Percentiles rank a stretch among this genome's conserved stretches.
Evolutionary conservation across 805 yeast species (phyloP).

Genomic region (Yamadazyma olivae): DNA sequence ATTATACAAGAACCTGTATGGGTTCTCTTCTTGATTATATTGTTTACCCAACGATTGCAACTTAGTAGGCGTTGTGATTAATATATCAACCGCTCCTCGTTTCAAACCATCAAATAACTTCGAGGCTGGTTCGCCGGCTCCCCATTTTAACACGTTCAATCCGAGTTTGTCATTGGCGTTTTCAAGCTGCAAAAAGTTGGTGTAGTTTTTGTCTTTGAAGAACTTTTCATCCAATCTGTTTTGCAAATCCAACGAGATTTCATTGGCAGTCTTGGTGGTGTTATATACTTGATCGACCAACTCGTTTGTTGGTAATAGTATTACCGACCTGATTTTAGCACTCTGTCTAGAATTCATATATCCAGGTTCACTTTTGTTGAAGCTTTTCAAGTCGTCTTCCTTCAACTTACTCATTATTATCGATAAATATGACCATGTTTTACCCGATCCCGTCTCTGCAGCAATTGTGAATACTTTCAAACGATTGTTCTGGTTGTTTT

Average conservation of each 20-base stretch:
- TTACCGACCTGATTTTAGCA: constrained; percentile 57
- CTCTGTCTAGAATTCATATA: constrained; percentile 22
- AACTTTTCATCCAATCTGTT: constrained; percentile 14
- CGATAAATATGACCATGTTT: constrained; percentile 86
- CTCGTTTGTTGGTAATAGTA: constrained; percentile 89
- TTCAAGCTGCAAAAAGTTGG: constrained; percentile 20
- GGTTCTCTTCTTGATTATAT: constrained; percentile 28
- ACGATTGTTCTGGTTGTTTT: constrained; percentile 26
- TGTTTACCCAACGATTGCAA: constrained; percentile 38
- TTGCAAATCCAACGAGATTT: constrained; percentile 18
- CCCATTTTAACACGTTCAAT: constrained; percentile 57
- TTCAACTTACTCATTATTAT: constrained; percentile 70
- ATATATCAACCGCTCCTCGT: constrained; percentile 60
- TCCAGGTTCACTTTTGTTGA: constrained; percentile 13
- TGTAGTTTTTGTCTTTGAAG: constrained; percentile 13
- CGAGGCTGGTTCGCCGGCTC: constrained; percentile 52
- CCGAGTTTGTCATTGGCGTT: constrained; percentile 29
- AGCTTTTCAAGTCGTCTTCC: constrained; percentile 45
- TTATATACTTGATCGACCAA: constrained; percentile 74
- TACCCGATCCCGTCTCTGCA: constrained; percentile 97
- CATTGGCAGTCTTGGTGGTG: constrained; percentile 34
- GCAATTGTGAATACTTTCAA: constrained; percentile 74
- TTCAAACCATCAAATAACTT: constrained; percentile 47
- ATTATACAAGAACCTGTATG: constrained; percentile 36
- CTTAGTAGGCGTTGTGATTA: constrained; percentile 85